These are phyloP conservation scores for Ascochyta clinopodiicola DNA, from an alignment of 2,329 filamentous ascomycete genomes.

Conservation along the genomic window DNA sequence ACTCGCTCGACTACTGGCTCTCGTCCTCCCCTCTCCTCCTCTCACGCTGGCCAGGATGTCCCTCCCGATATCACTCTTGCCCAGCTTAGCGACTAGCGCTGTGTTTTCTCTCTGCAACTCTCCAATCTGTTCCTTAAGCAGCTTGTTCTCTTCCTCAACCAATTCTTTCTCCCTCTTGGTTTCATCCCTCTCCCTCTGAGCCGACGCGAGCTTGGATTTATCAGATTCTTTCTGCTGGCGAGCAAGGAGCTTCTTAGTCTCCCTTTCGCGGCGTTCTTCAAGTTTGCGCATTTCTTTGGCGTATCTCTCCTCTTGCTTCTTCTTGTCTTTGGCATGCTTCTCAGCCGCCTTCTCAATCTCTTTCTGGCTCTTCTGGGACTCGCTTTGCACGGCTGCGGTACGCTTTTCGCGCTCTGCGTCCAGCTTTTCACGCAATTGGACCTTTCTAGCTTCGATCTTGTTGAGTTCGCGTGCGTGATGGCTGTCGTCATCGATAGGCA, in stretches of 20 bases:
- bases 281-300: slow-evolving; percentile 63
- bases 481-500: slow-evolving; percentile 23
- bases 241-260: slow-evolving; percentile 69
- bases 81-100: slow-evolving; percentile 54
- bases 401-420: slow-evolving; percentile 63
- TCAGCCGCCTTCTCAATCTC: slow-evolving; percentile 67
- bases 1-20: slow-evolving; percentile 38
- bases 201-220: slow-evolving; percentile 54
- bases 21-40: slow-evolving; percentile 26
- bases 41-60: slow-evolving; percentile 43
- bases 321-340: slow-evolving; percentile 65
- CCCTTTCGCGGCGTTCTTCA: slow-evolving; percentile 69
- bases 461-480: slow-evolving; percentile 61
- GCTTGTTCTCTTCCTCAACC: slow-evolving; percentile 57
- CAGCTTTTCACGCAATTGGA: slow-evolving; percentile 67
- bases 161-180: slow-evolving; percentile 54
- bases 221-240: slow-evolving; percentile 68
- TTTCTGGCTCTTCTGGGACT: slow-evolving; percentile 50
- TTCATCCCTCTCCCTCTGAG: slow-evolving; percentile 58
- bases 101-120: slow-evolving; percentile 66
- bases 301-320: slow-evolving; percentile 52
- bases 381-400: slow-evolving; percentile 35
- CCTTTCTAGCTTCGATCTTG: slow-evolving; percentile 66
- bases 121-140: slow-evolving; percentile 59
- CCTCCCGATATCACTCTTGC: slow-evolving; percentile 47